These are phyloP conservation scores for Aaosphaeria arxii DNA, from an alignment of 2,329 filamentous ascomycete genomes.

Conservation along the genomic window DNA sequence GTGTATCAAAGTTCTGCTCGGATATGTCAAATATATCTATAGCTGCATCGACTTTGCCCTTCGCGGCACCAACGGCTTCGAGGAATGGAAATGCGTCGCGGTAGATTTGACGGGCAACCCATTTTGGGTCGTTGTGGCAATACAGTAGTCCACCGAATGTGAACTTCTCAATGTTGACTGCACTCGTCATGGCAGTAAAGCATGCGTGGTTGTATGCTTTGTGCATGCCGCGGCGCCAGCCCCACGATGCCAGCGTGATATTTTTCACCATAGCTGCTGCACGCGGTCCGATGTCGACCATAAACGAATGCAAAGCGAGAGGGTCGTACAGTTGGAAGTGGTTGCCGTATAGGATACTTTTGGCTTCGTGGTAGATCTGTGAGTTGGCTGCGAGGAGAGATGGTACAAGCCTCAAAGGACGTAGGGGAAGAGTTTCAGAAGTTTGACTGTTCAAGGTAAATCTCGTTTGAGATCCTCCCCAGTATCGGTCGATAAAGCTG, in stretches of 20 bases:
- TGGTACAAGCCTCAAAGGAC: constrained; percentile 12
- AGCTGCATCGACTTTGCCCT: constrained; percentile 25
- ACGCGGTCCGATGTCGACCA: constrained; percentile 26
- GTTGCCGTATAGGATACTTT: constrained; percentile 27
- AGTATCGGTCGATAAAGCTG: constrained; percentile 3
- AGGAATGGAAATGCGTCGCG: constrained; percentile 37
- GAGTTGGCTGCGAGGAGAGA: constrained; percentile 26
- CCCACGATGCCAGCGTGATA: constrained; percentile 24
- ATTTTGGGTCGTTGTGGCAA: constrained; percentile 2
- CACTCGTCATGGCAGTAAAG: constrained; percentile 25
- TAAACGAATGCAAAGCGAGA: constrained; percentile 27
- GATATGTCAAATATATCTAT: constrained; percentile 19
- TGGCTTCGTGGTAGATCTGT: constrained; percentile 25
- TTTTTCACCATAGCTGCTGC: constrained; percentile 19
- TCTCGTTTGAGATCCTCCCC: constrained; percentile 1
- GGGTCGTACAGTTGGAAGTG: constrained; percentile 25
- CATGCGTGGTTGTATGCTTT: constrained; percentile 33
- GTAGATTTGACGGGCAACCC: constrained; percentile 27
- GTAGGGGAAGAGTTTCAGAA: not conserved
- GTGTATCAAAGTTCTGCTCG: not conserved
- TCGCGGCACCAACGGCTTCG: constrained; percentile 26
- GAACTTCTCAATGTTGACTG: constrained; percentile 26
- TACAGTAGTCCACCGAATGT: constrained; percentile 14
- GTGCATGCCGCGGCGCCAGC: constrained; percentile 15
- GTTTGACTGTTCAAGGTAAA: not conserved